Conservation (phyloP, 1,284 basidiomycete genomes). For the Tilletia caries region DNA sequence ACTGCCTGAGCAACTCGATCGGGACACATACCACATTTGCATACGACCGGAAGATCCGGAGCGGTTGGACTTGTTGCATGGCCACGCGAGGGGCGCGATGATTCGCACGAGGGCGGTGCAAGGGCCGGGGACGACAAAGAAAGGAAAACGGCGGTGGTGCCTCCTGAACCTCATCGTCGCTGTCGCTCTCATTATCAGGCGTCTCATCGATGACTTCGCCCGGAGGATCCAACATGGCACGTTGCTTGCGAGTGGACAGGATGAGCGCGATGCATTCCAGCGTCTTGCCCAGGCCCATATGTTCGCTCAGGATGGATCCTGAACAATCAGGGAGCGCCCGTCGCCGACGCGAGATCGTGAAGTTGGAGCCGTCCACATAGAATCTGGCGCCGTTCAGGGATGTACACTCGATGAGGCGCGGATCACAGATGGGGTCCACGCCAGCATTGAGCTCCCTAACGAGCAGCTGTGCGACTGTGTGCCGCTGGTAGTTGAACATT, state of each 20-base stretch:
- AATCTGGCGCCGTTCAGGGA: background rate
- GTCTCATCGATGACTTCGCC: background rate
- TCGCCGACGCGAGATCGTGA: background rate
- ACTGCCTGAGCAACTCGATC: background rate
- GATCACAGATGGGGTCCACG: background rate
- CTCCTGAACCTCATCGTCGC: background rate
- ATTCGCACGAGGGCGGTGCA: background rate
- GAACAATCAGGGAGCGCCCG: background rate
- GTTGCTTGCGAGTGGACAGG: background rate
- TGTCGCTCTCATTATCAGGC: no score
- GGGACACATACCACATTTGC: background rate
- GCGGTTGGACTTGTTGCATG: background rate
- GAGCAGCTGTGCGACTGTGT: background rate
- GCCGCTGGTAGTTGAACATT: background rate
- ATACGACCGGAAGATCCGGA: background rate
- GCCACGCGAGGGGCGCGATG: no score
- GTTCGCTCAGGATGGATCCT: background rate
- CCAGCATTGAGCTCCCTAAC: background rate
- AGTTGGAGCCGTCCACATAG: background rate
- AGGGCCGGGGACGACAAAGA: background rate
- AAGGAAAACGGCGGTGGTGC: background rate
- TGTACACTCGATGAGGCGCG: background rate
- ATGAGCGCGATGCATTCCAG: conserved; percentile 1
- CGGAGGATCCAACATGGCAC: background rate
- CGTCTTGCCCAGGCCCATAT: background rate